Evolutionary conservation across 2,329 filamentous ascomycete species (phyloP).

Genomic region (Tolypocladium guangdongense): DNA sequence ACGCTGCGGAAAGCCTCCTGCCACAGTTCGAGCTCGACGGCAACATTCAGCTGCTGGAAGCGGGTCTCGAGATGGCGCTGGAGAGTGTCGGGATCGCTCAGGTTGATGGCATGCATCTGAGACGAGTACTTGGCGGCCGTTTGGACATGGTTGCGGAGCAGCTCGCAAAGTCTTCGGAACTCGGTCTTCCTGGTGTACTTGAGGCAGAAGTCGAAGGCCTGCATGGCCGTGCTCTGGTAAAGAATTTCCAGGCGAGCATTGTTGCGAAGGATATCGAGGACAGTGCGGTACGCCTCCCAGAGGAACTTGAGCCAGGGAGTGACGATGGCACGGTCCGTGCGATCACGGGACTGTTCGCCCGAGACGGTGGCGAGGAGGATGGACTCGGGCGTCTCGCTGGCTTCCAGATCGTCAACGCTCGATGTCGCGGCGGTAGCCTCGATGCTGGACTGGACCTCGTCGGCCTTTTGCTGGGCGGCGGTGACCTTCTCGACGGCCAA

Average conservation of each 20-base stretch:
- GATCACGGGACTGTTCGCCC: slow-evolving; percentile 92
- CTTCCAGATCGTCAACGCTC: slow-evolving; percentile 90
- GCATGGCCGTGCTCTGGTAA: slow-evolving; percentile 95
- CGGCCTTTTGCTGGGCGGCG: slow-evolving; percentile 88
- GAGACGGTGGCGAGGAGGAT: slow-evolving; percentile 96
- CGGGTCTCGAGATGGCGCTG: slow-evolving; percentile 96
- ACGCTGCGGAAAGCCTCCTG: slow-evolving; percentile 99
- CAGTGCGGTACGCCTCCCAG: slow-evolving; percentile 98
- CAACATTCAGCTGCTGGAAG: slow-evolving; percentile 96
- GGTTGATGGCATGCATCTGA: slow-evolving; percentile 98
- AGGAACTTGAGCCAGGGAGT: slow-evolving; percentile 99
- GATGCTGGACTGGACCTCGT: slow-evolving; percentile 81
- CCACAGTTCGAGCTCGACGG: slow-evolving; percentile 95
- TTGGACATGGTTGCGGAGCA: slow-evolving; percentile 96
- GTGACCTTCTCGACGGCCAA: slow-evolving; percentile 93
- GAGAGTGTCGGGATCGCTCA: slow-evolving; percentile 93
- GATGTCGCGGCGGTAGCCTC: slow-evolving; percentile 55
- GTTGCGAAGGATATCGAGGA: slow-evolving; percentile 97
- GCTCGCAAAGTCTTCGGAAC: slow-evolving; percentile 95
- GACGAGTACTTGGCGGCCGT: slow-evolving; percentile 98
- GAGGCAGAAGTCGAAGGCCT: slow-evolving; percentile 97
- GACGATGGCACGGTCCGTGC: slow-evolving; percentile 94
- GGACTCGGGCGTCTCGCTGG: slow-evolving; percentile 93
- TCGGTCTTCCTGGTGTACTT: slow-evolving; percentile 99
- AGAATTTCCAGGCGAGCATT: slow-evolving; percentile 95